Evolutionary conservation across 108 stramenopile species (phyloP).

Genomic region (Hondaea fermentalgiana): DNA sequence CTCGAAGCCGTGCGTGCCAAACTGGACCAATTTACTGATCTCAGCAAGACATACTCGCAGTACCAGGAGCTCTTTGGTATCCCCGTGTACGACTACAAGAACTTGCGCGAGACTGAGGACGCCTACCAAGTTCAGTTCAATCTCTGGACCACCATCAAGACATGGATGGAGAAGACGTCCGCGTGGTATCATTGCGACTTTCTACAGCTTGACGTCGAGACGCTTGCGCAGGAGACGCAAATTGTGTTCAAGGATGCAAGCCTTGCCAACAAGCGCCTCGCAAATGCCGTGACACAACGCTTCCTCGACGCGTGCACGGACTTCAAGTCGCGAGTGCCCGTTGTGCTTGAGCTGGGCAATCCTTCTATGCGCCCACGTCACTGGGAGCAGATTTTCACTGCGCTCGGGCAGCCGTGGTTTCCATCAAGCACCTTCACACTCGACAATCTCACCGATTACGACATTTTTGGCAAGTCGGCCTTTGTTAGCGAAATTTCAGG

Average conservation of each 20-base stretch:
- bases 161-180: conserved; percentile 34
- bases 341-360: conserved; percentile 45
- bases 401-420: conserved; percentile 33
- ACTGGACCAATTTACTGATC: conserved; percentile 28
- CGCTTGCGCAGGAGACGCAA: conserved; percentile 35
- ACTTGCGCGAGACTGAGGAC: conserved; percentile 30
- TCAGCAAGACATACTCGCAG: conserved; percentile 33
- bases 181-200: conserved; percentile 36
- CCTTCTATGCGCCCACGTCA: conserved; percentile 41
- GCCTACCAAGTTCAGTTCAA: conserved; percentile 21
- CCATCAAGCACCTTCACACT: conserved; percentile 27
- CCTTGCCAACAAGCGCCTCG: conserved; percentile 35
- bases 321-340: conserved; percentile 37
- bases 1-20: conserved; percentile 22
- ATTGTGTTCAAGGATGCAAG: conserved; percentile 36
- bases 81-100: conserved; percentile 31
- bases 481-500: conserved; percentile 41
- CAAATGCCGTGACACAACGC: conserved; percentile 26
- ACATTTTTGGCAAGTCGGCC: conserved; percentile 33
- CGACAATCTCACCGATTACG: conserved; percentile 38
- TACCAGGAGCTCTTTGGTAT: conserved; percentile 48
- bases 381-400: conserved; percentile 41
- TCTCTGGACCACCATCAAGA: conserved; percentile 35
- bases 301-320: conserved; percentile 40
- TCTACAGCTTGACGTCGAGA: conserved; percentile 31